Conservation (phyloP, 176 grass and related monocot genomes). For the Carex cristatella region DNA sequence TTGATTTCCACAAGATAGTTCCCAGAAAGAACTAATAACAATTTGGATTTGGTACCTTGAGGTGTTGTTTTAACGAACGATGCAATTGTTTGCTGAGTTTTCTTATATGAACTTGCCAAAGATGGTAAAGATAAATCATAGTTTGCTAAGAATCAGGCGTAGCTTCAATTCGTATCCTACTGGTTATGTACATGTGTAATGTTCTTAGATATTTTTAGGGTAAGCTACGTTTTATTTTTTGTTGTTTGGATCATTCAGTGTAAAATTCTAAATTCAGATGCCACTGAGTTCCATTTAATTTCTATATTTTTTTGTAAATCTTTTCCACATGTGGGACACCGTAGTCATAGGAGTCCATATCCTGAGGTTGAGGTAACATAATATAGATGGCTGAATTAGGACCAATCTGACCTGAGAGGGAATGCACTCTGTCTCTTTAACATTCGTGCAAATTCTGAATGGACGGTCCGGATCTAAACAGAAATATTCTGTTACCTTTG, state of each 20-base stretch:
- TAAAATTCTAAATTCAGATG: background rate
- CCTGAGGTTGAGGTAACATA: too few species aligned
- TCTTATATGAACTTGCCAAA: background rate
- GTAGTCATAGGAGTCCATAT: too few species aligned
- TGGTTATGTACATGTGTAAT: constrained; percentile 1
- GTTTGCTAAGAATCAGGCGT: constrained; percentile 5
- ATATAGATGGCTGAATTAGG: too few species aligned
- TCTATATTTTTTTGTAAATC: background rate
- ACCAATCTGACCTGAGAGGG: too few species aligned
- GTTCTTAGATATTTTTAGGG: background rate
- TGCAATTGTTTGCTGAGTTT: background rate
- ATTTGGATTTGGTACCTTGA: background rate
- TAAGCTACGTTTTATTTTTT: background rate
- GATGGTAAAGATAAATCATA: background rate
- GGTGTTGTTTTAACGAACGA: background rate
- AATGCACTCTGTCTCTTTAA: too few species aligned
- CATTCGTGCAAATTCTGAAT: too few species aligned
- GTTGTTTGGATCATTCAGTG: background rate
- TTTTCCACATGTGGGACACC: background rate
- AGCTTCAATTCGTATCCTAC: background rate
- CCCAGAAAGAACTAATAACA: background rate
- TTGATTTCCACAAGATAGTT: background rate
- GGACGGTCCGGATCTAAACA: too few species aligned
- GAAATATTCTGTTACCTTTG: too few species aligned
- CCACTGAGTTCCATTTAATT: background rate